Evolutionary conservation across 176 grass and related monocot species (phyloP).

Genomic region (Musa acuminata): DNA sequence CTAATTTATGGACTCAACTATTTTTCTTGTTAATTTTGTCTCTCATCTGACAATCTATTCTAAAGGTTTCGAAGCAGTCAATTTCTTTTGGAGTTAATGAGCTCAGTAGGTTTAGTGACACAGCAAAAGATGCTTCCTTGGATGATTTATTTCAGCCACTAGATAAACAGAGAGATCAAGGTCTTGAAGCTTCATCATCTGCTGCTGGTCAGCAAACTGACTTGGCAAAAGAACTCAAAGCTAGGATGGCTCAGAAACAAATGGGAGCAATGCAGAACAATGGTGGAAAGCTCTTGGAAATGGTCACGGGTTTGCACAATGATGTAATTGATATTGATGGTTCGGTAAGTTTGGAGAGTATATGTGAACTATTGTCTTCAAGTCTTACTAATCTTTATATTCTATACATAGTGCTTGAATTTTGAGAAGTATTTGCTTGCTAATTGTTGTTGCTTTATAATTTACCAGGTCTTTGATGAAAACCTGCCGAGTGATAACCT

Average conservation of each 20-base stretch:
- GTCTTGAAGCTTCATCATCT: conserved; percentile 75
- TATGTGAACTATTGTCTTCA: not conserved
- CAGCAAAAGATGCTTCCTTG: conserved; percentile 68
- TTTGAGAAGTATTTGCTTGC: not conserved
- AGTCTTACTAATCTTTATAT: not conserved
- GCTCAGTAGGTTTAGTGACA: conserved; percentile 82
- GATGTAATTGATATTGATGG: conserved; percentile 58
- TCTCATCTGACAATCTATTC: conserved; percentile 8
- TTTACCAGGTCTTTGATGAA: conserved; percentile 14
- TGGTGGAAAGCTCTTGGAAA: conserved; percentile 56
- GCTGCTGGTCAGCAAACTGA: conserved; percentile 39
- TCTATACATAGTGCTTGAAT: too few species aligned
- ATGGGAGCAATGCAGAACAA: conserved; percentile 43
- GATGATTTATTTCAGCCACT: conserved; percentile 90
- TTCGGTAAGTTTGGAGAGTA: conserved; percentile 30
- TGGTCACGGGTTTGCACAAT: conserved; percentile 41
- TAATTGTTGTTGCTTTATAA: not conserved
- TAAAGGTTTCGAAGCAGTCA: conserved; percentile 45
- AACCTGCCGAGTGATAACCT: conserved; percentile 3
- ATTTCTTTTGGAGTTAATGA: conserved; percentile 29
- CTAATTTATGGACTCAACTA: not conserved
- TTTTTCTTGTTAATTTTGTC: conserved; percentile 17
- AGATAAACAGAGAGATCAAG: conserved; percentile 48
- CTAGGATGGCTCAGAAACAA: conserved; percentile 61
- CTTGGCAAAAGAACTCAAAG: conserved; percentile 61